These are phyloP conservation scores for Hypoxylon sp. DNA, from an alignment of 2,329 filamentous ascomycete genomes.

Conservation along the genomic window DNA sequence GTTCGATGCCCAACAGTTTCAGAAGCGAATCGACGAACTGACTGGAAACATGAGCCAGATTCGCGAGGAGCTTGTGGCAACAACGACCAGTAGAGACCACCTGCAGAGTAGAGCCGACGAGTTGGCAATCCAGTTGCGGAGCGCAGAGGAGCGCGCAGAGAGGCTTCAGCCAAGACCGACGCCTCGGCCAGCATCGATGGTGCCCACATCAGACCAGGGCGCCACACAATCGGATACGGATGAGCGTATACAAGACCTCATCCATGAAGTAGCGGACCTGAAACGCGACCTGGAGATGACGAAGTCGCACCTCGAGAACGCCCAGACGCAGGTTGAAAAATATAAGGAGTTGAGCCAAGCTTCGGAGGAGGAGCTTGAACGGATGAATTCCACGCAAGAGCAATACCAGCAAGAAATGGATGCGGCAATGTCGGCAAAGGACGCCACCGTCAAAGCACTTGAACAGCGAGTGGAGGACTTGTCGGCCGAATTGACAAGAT, in stretches of 20 bases:
- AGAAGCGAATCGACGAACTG: constrained; percentile 92
- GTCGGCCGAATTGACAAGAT: constrained; percentile 78
- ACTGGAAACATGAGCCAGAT: constrained; percentile 79
- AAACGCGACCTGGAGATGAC: constrained; percentile 86
- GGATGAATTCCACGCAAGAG: constrained; percentile 80
- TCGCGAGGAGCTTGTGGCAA: constrained; percentile 84
- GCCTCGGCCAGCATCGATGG: constrained; percentile 59
- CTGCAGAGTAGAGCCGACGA: constrained; percentile 89
- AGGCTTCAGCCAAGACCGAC: constrained; percentile 83
- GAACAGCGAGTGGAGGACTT: constrained; percentile 85
- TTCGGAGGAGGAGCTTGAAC: constrained; percentile 86
- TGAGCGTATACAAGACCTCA: constrained; percentile 78
- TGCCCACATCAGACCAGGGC: constrained; percentile 51
- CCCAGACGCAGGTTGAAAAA: constrained; percentile 81
- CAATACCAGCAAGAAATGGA: constrained; percentile 91
- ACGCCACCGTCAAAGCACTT: constrained; percentile 79
- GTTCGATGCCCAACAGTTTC: constrained; percentile 85
- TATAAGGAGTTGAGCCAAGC: constrained; percentile 89
- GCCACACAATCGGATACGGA: constrained; percentile 59
- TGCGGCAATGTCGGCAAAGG: constrained; percentile 75
- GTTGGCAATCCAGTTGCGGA: constrained; percentile 84
- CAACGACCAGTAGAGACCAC: constrained; percentile 88
- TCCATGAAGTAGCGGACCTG: constrained; percentile 83
- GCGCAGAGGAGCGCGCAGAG: constrained; percentile 85
- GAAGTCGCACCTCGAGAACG: constrained; percentile 79